A percentile compares a stretch with the other conserved stretches of the same genome.
Evolutionary conservation across 441 rosid genomes (phyloP).

Genomic region (Biscutella auriculata): DNA sequence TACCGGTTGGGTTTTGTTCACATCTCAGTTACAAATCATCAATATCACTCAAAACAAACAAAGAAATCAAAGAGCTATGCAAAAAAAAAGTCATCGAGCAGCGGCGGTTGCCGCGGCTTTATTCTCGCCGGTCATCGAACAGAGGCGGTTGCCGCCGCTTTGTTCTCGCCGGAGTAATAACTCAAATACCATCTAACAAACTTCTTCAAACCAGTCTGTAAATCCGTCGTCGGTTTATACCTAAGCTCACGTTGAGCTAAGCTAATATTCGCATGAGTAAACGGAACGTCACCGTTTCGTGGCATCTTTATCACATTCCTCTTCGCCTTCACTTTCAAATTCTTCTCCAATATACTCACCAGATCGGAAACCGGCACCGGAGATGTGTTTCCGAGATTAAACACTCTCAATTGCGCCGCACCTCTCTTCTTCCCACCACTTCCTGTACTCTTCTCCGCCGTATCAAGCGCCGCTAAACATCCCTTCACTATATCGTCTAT

Average conservation of each 20-base stretch:
- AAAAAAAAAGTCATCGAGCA: too few relatives aligned
- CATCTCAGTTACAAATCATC: too few relatives aligned
- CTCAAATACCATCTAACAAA: conserved; percentile 84
- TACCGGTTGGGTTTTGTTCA: too few relatives aligned
- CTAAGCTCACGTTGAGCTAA: conserved; percentile 70
- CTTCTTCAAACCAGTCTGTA: conserved; percentile 87
- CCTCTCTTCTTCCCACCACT: conserved; percentile 89
- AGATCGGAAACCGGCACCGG: conserved; percentile 86
- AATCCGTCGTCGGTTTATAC: conserved; percentile 80
- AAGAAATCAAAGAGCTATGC: too few relatives aligned
- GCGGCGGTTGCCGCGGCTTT: too few relatives aligned
- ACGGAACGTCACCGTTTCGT: conserved; percentile 84
- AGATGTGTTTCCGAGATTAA: conserved; percentile 87
- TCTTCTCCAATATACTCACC: conserved; percentile 71
- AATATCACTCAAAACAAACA: too few relatives aligned
- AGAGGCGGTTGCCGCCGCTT: too few relatives aligned
- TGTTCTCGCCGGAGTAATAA: conserved; percentile 56
- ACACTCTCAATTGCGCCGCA: conserved; percentile 82
- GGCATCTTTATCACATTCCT: conserved; percentile 72
- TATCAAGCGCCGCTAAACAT: conserved; percentile 75
- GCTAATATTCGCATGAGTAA: conserved; percentile 93
- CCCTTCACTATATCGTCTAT: conserved; percentile 95
- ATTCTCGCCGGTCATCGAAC: conserved; percentile 45
- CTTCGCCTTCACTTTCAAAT: conserved; percentile 77
- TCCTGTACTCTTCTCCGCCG: conserved; percentile 93